These are phyloP conservation scores for Amaranthus palmeri DNA, from an alignment of 148 eudicot species.

Conservation along the genomic window DNA sequence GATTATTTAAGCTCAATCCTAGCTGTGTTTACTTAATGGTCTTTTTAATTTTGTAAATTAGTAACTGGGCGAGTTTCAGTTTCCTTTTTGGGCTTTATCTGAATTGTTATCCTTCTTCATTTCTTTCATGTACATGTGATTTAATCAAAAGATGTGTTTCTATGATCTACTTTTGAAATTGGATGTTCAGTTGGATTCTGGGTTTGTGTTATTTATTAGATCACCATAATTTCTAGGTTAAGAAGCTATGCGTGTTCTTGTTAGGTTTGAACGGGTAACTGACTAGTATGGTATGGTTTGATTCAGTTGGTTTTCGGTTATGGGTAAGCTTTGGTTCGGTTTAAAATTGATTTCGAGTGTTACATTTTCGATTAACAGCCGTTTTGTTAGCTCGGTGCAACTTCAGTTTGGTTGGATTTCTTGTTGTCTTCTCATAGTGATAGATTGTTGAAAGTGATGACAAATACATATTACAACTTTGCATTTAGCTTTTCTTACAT, in stretches of 20 bases:
- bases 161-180: background rate
- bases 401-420: too few species aligned
- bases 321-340: too few species aligned
- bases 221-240: background rate
- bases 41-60: background rate
- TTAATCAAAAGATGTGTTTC: background rate
- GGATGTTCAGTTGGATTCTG: background rate
- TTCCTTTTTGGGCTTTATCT: background rate
- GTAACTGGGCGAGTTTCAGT: background rate
- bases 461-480: too few species aligned
- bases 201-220: background rate
- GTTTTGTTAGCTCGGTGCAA: too few species aligned
- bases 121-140: background rate
- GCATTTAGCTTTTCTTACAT: too few species aligned
- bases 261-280: background rate
- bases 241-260: background rate
- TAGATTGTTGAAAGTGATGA: too few species aligned
- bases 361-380: too few species aligned
- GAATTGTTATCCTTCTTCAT: background rate
- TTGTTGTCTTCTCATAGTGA: too few species aligned
- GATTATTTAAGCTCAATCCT: background rate
- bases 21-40: constrained; percentile 8
- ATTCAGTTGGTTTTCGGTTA: too few species aligned
- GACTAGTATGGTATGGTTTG: background rate
- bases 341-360: too few species aligned